phyloP scores from a whole-genome alignment of 78 protist genomes.

The Blattamonas nauphoetae region DNA sequence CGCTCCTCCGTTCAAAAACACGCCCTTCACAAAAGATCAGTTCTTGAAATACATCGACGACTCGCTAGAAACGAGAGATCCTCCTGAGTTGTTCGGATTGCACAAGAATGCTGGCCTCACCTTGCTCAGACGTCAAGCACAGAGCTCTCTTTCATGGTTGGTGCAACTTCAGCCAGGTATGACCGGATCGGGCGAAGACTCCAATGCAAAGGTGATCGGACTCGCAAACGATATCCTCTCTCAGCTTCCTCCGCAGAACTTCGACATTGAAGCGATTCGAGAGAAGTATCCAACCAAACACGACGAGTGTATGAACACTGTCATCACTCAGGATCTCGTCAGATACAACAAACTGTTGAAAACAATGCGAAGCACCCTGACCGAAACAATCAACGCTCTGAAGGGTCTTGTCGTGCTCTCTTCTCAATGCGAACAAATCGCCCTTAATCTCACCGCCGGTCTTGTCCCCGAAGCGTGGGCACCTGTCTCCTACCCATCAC shows the following conservation, averaged over 20 bases:
- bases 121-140: constrained; percentile 31
- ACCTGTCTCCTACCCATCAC: constrained; percentile 37
- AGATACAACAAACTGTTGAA: constrained; percentile 41
- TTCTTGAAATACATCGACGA: neutral
- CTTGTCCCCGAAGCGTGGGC: constrained; percentile 38
- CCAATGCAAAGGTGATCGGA: constrained; percentile 6
- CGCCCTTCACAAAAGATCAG: neutral
- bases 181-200: neutral
- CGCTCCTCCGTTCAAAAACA: neutral
- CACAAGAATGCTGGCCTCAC: constrained; percentile 63
- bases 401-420: constrained; percentile 60
- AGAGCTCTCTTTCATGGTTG: constrained; percentile 9
- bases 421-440: constrained; percentile 42
- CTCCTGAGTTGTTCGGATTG: constrained; percentile 65
- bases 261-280: constrained; percentile 23
- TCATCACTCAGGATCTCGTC: constrained; percentile 47
- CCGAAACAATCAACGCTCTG: constrained; percentile 39
- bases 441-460: neutral
- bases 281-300: constrained; percentile 41
- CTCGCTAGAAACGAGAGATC: neutral
- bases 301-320: constrained; percentile 51
- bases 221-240: constrained; percentile 30
- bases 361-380: neutral
- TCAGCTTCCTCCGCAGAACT: constrained; percentile 32
- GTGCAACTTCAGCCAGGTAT: constrained; percentile 20